A percentile compares a stretch with the other conserved stretches of the same genome.
Evolutionary conservation across 169 alveolate genomes (phyloP).

Genomic region (Plasmodium reichenowi): DNA sequence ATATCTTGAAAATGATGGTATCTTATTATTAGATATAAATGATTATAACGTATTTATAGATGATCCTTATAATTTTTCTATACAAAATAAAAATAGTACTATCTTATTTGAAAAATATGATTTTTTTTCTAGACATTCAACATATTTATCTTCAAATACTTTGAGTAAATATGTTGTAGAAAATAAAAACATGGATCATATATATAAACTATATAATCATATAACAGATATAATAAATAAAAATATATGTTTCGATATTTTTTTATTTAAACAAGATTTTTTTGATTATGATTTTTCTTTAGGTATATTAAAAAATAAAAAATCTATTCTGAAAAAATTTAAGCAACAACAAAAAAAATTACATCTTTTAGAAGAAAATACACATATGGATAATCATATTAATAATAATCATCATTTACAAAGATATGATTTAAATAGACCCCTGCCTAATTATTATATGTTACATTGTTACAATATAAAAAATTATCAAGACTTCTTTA

Average conservation of each 20-base stretch:
- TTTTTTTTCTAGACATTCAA: constrained; percentile 20
- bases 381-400: constrained; percentile 11
- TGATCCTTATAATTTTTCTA: constrained; percentile 48
- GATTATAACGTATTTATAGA: constrained; percentile 60
- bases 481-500: constrained; percentile 22
- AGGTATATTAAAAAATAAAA: constrained; percentile 46
- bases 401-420: constrained; percentile 4
- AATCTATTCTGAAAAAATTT: constrained; percentile 16
- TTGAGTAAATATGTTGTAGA: constrained; percentile 18
- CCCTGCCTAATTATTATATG: constrained; percentile 34
- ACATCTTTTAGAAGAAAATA: constrained; percentile 37
- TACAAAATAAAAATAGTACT: constrained; percentile 35
- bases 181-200: constrained; percentile 17
- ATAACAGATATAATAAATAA: constrained; percentile 16
- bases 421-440: not conserved
- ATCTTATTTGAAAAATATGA: constrained; percentile 60
- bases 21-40: constrained; percentile 42
- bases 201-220: constrained; percentile 14
- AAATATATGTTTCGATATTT: constrained; percentile 21
- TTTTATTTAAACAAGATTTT: constrained; percentile 44
- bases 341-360: constrained; percentile 29
- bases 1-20: constrained; percentile 68
- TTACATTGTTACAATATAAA: constrained; percentile 27
- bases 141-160: constrained; percentile 27
- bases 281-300: constrained; percentile 50